Evolutionary conservation across 805 yeast genomes (phyloP).

Genomic region (Metschnikowia continentalis): DNA sequence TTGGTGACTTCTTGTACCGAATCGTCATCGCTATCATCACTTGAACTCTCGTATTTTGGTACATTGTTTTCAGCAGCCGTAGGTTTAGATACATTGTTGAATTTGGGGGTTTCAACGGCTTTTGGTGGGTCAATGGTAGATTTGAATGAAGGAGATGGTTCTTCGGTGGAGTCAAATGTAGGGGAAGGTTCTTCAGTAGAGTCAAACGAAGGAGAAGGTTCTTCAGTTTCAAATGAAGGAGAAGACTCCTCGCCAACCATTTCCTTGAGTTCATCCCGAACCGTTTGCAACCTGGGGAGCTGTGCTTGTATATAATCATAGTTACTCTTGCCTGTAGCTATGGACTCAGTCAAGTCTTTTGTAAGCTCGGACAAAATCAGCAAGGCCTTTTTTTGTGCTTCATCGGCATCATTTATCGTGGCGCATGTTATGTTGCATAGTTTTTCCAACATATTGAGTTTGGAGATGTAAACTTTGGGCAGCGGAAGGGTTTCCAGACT

Average conservation of each 20-base stretch:
- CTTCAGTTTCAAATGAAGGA: constrained; percentile 21
- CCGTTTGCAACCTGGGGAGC: constrained; percentile 23
- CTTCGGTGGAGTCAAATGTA: constrained; percentile 7
- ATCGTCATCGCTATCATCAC: constrained; percentile 18
- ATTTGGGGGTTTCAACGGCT: not conserved
- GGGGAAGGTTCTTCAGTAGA: constrained; percentile 1
- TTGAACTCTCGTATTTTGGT: constrained; percentile 17
- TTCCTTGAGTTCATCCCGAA: constrained; percentile 30
- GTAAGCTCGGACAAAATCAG: constrained; percentile 24
- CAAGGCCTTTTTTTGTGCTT: constrained; percentile 24
- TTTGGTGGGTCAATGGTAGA: not conserved
- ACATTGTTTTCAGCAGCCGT: not conserved
- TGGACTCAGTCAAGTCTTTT: constrained; percentile 22
- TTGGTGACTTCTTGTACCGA: not conserved
- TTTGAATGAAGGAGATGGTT: not conserved
- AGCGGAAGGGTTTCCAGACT: constrained; percentile 36
- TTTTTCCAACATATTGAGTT: constrained; percentile 37
- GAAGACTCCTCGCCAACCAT: constrained; percentile 31
- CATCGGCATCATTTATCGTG: constrained; percentile 30
- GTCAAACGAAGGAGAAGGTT: not conserved
- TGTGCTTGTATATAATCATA: constrained; percentile 26
- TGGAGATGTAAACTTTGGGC: constrained; percentile 30
- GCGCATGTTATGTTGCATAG: constrained; percentile 30
- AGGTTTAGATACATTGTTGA: not conserved
- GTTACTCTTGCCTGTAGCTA: constrained; percentile 32